Percentiles rank a stretch among this genome's conserved stretches.
Evolutionary conservation across 2,329 filamentous ascomycete species (phyloP).

Genomic region (Fusarium sp.): DNA sequence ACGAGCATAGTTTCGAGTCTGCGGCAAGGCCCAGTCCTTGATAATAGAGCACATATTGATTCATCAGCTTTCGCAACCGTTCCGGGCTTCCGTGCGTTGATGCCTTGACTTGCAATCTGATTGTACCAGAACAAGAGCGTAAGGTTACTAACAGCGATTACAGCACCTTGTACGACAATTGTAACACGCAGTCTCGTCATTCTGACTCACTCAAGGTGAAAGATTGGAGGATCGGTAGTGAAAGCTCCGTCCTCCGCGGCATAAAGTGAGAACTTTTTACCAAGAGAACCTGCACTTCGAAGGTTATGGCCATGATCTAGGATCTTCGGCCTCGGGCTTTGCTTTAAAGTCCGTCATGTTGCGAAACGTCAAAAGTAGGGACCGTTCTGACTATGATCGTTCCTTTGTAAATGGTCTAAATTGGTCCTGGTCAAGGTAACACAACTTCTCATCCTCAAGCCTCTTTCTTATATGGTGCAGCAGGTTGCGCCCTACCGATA

Average conservation of each 20-base stretch:
- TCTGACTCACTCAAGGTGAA: constrained; percentile 17
- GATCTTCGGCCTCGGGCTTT: constrained; percentile 37
- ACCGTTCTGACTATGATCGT: constrained; percentile 5
- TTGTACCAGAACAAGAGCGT: constrained; percentile 1
- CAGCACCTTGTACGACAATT: constrained; percentile 20
- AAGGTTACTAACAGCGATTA: constrained; percentile 15
- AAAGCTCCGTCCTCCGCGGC: background rate
- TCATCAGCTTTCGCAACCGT: constrained; percentile 13
- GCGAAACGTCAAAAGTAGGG: constrained; percentile 31
- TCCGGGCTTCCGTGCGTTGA: constrained; percentile 15
- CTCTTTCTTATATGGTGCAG: constrained; percentile 21
- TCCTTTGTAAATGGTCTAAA: constrained; percentile 8
- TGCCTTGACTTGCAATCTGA: background rate
- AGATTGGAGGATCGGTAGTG: background rate
- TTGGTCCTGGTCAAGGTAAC: constrained; percentile 9
- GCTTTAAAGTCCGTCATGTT: constrained; percentile 35
- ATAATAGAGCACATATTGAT: constrained; percentile 6
- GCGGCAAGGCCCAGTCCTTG: background rate
- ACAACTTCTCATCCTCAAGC: constrained; percentile 25
- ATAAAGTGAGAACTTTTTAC: background rate
- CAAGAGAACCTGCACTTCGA: background rate
- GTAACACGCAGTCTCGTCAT: constrained; percentile 33
- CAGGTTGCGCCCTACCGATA: constrained; percentile 14
- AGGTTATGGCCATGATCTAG: background rate
- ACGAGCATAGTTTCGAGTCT: constrained; percentile 1